Base-by-base conservation (phyloP, 805 yeast genomes). In the Ogataea ramenticola region DNA sequence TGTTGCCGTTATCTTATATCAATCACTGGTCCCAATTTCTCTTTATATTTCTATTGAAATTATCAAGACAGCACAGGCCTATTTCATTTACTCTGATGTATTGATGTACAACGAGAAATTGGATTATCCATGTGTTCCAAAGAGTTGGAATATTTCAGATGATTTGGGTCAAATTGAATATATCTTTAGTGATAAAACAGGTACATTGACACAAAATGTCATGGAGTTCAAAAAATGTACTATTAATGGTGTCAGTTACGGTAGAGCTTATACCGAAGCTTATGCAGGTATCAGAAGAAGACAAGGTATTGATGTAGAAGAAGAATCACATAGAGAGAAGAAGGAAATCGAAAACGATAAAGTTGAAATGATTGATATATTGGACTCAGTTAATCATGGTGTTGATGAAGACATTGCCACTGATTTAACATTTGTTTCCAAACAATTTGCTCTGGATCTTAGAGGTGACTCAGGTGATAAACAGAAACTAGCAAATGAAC, bases 81-180 rank as follows among this genome's bases (percentile, higher is more conserved):
- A 70, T 49, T 84, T 84, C 65, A 86, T 85, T 49, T 82, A 74
- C 59, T 73, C 83, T 2, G 95, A 85, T 59, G 65, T 71, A 24
- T 70, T 75, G 46, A 79, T 85, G 82, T 86, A 85, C 56, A 81
- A 84, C 53, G 80, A 72, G 42, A 71, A 62, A 44, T 64, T 82
- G 39, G 89, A 86, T 61, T 82, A 77, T 55, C 89, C 91, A 0
- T 83, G 91, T 60, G 73, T 80, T 1, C 91, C 95, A 2, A 83
- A 84, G 53, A 75, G 90, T 1, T 85, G 95, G 95, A 80, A 80
- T 49, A 81, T 85, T 38, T 81, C 89, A 6, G 95, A 85, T 62
- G 95, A 85, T 60, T 70, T 85, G 49, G 95, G 95, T 17, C 95
- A 85, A 59, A 80, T 85, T 47, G 93, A 85, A 60, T 85, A 82